Base-by-base conservation (phyloP, 2,329 filamentous ascomycete genomes). In the Colletotrichum sp. region DNA sequence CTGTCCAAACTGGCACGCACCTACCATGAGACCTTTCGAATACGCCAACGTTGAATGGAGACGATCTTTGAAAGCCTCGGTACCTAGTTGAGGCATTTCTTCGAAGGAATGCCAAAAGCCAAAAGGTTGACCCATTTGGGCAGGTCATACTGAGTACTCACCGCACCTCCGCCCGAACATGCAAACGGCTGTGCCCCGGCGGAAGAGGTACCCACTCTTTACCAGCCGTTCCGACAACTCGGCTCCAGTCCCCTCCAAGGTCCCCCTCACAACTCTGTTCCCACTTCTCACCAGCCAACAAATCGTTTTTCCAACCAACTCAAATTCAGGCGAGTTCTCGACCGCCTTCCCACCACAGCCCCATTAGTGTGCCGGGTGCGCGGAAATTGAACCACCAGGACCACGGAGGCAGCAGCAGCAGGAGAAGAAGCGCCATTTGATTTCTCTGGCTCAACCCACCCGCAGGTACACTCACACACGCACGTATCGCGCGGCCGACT, bases 201-300 rank as follows among this genome's bases (percentile, higher is more conserved):
- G 28, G 21, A 38, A 26, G 61, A 32, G 8, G 48, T 67, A 55
- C 48, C 72, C 68, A 61, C 52, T 30, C 48, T 66, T 30, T 61
- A n/a, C 61, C 61, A 30, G 28, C 34, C 48, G 48, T 75, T 73
- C 70, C 70, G 69, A 75, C 64, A 67, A 68, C 58, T 73, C 64
- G 73, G 73, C 52, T 43, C 52, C 43, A 48, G 21, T 32, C 21
- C 26, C 68, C 60, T 5, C 61, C 55, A 26, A 52, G 43, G 43
- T 36, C 30, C 58, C 30, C 30, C 55, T 58, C 43, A 32, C 58
- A 61, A 30, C 58, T 36, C 15, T 21, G 43, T 52, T 52, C 32
- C 32, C 58, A 55, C 58, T 34, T n/a, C 16, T 58, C 34, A 64
- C 21, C 48, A 52, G 28, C 70, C 71, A 56, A 48, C 68, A 52